Conservation (phyloP, 495 filamentous ascomycete genomes). For the Xylaria castorea region DNA sequence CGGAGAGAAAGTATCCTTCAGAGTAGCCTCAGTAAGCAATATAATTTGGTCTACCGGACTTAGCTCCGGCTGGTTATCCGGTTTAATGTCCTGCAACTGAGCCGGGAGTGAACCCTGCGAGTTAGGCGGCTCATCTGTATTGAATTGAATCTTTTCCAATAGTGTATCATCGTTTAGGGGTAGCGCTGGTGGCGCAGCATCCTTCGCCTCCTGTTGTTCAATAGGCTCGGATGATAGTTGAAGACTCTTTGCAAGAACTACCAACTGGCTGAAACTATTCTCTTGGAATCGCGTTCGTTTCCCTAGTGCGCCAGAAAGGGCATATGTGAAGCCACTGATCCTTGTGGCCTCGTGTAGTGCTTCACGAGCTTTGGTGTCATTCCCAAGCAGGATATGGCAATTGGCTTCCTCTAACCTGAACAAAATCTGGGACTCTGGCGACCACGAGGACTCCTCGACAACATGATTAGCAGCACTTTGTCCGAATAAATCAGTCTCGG, state of each 20-base stretch:
- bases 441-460: conserved; percentile 35
- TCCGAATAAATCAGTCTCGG: conserved; percentile 37
- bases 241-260: conserved; percentile 84
- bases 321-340: conserved; percentile 76
- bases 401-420: conserved; percentile 83
- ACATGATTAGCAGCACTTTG: conserved; percentile 49
- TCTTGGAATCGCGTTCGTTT: conserved; percentile 95
- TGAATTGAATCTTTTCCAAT: conserved; percentile 83
- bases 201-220: conserved; percentile 14
- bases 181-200: conserved; percentile 65
- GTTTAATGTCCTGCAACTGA: conserved; percentile 66
- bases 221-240: conserved; percentile 27
- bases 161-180: conserved; percentile 92
- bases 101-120: conserved; percentile 61
- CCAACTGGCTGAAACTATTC: conserved; percentile 85
- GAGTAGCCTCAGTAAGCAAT: conserved; percentile 81
- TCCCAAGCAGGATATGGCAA: conserved; percentile 83
- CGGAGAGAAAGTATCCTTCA: conserved; percentile 84
- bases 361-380: conserved; percentile 74
- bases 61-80: conserved; percentile 82
- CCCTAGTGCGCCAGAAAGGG: conserved; percentile 82
- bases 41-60: conserved; percentile 83
- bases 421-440: conserved; percentile 57
- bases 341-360: conserved; percentile 71
- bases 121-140: conserved; percentile 53